Evolutionary conservation across 169 alveolate species (phyloP).

Genomic region (Miamiensis avidus): DNA sequence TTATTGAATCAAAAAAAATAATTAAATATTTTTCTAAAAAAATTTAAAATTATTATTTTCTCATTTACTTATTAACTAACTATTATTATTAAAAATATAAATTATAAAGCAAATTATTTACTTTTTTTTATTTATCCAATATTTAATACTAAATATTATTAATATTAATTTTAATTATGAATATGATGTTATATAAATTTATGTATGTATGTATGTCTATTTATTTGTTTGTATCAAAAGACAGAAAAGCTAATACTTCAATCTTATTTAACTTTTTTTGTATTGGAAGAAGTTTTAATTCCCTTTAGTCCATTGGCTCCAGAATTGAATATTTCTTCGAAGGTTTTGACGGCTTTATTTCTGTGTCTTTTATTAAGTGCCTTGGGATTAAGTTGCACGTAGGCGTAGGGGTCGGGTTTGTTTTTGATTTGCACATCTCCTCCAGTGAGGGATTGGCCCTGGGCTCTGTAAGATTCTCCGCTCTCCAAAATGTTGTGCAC

Average conservation of each 20-base stretch:
- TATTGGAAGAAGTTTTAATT: slow-evolving; percentile 18
- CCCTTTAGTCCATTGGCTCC: slow-evolving; percentile 46
- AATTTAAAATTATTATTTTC: too few species aligned
- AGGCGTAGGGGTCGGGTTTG: slow-evolving; percentile 55
- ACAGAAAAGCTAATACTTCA: background rate
- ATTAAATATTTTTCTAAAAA: too few species aligned
- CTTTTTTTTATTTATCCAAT: too few species aligned
- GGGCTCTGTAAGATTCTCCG: slow-evolving; percentile 32
- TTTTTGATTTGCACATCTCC: slow-evolving; percentile 43
- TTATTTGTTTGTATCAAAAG: background rate
- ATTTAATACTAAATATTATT: too few species aligned
- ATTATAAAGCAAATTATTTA: too few species aligned
- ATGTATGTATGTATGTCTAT: too few species aligned
- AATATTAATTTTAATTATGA: too few species aligned
- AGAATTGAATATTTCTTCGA: slow-evolving; percentile 30
- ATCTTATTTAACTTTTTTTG: slow-evolving; percentile 14
- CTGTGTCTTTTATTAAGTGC: slow-evolving; percentile 49
- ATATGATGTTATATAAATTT: too few species aligned
- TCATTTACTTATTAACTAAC: too few species aligned
- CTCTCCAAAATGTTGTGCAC: slow-evolving; percentile 38
- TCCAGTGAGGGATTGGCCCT: slow-evolving; percentile 28
- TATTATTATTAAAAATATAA: too few species aligned
- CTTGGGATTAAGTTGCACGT: slow-evolving; percentile 47
- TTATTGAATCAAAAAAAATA: too few species aligned
- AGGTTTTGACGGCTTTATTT: slow-evolving; percentile 39